These are phyloP conservation scores for Polyporus tsugae DNA, from an alignment of 1,284 basidiomycete genomes.

Conservation along the genomic window DNA sequence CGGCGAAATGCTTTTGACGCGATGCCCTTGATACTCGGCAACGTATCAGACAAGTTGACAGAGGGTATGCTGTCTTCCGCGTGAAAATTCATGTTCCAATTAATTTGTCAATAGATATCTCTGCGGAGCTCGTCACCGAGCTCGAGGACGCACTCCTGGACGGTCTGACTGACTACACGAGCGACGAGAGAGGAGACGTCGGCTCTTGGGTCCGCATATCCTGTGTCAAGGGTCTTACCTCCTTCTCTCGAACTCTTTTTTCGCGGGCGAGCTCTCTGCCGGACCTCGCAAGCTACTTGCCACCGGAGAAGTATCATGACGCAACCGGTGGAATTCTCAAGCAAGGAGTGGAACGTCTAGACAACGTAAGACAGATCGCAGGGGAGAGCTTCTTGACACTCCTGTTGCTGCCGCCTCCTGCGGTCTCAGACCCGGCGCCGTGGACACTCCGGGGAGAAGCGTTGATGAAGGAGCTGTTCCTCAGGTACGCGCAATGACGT, in stretches of 20 bases:
- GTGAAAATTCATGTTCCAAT: not conserved
- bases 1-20: constrained; percentile 77
- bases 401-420: constrained; percentile 55
- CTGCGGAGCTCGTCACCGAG: constrained; percentile 50
- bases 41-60: constrained; percentile 52
- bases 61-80: constrained; percentile 50
- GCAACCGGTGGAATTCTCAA: constrained; percentile 79
- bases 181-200: constrained; percentile 95
- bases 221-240: constrained; percentile 69
- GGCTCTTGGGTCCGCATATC: constrained; percentile 96
- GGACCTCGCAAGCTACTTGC: constrained; percentile 63
- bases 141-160: constrained; percentile 62
- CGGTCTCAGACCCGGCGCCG: constrained; percentile 44
- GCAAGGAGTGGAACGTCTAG: constrained; percentile 91
- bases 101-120: constrained; percentile 51
- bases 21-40: constrained; percentile 64
- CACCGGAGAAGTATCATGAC: constrained; percentile 63
- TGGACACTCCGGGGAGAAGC: constrained; percentile 60
- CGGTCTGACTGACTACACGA: constrained; percentile 90
- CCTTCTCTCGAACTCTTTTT: constrained; percentile 57
- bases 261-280: constrained; percentile 49
- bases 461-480: constrained; percentile 61
- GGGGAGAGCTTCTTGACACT: constrained; percentile 68
- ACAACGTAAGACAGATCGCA: constrained; percentile 86
- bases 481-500: constrained; percentile 50